A percentile compares a stretch with the other conserved stretches of the same genome.
Evolutionary conservation across 139 green algal species (phyloP).

Genomic region (Choricystis sp.): DNA sequence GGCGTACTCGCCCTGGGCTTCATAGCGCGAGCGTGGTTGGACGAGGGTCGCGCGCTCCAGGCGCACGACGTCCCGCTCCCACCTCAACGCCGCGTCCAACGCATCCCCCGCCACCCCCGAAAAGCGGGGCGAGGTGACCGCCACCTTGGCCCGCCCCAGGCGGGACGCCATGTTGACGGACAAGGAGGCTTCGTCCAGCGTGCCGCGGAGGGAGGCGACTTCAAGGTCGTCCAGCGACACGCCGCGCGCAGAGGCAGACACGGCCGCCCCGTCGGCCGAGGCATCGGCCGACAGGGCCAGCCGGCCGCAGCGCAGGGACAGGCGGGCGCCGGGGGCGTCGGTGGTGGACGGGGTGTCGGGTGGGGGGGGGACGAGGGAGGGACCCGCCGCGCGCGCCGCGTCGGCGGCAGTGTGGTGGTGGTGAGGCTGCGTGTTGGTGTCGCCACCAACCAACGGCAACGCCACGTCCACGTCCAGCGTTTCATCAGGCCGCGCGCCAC

Average conservation of each 20-base stretch:
- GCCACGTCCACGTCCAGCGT: conserved; percentile 38
- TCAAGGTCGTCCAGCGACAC: conserved; percentile 77
- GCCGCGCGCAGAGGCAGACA: conserved; percentile 10
- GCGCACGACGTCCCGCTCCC: conserved; percentile 69
- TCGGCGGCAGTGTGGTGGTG: not conserved
- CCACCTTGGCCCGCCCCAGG: conserved; percentile 27
- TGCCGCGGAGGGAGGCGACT: conserved; percentile 58
- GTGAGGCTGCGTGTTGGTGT: not conserved
- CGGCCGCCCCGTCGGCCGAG: conserved; percentile 2
- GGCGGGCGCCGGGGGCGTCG: conserved; percentile 12
- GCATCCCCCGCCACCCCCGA: conserved; percentile 42
- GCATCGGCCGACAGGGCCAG: conserved; percentile 21
- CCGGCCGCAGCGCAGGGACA: conserved; percentile 30
- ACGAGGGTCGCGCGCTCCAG: conserved; percentile 62
- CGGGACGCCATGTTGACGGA: conserved; percentile 47
- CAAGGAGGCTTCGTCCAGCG: conserved; percentile 39
- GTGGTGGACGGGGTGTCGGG: not conserved
- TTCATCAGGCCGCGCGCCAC: conserved; percentile 30
- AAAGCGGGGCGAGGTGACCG: conserved; percentile 41
- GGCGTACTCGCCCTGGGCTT: conserved; percentile 62
- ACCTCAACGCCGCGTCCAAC: conserved; percentile 37
- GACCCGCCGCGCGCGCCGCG: not conserved
- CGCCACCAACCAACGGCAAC: not conserved
- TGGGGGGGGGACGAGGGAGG: not conserved
- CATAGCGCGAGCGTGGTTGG: conserved; percentile 47